phyloP scores from a whole-genome alignment of 2,329 filamentous ascomycete genomes.

The Whalleya microplaca region DNA sequence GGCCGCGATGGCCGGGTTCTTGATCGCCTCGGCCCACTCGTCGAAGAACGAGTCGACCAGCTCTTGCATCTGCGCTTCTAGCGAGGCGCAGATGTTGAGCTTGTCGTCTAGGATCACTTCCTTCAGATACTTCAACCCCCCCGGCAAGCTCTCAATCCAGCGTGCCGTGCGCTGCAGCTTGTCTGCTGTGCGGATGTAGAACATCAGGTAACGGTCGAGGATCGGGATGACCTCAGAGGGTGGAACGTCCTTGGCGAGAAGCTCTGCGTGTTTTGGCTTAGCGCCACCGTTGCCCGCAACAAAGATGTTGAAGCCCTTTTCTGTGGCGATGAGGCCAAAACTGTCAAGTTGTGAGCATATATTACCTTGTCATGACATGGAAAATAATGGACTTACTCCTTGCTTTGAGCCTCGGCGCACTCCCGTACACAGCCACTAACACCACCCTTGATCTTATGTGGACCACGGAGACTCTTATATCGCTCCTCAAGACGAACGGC shows the following conservation, averaged over 20 bases:
- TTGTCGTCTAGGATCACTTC: conserved; percentile 85
- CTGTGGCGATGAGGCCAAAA: conserved; percentile 88
- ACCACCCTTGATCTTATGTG: conserved; percentile 90
- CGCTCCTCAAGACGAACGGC: conserved; percentile 85
- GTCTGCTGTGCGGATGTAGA: conserved; percentile 92
- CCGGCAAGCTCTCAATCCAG: conserved; percentile 84
- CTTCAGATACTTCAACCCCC: conserved; percentile 80
- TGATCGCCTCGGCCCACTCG: conserved; percentile 86
- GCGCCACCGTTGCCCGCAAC: conserved; percentile 89
- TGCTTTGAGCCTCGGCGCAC: conserved; percentile 90
- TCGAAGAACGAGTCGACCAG: conserved; percentile 85
- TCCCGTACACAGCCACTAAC: conserved; percentile 92
- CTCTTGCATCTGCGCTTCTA: conserved; percentile 87
- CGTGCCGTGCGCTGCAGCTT: conserved; percentile 86
- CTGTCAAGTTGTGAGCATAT: conserved; percentile 42
- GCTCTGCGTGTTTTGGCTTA: conserved; percentile 78
- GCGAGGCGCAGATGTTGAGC: conserved; percentile 79
- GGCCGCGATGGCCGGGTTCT: conserved; percentile 66
- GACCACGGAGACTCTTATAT: conserved; percentile 87
- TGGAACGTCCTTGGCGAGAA: conserved; percentile 84
- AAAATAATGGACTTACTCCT: conserved; percentile 63
- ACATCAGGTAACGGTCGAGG: conserved; percentile 86
- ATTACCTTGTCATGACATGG: background rate
- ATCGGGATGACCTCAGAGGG: conserved; percentile 82
- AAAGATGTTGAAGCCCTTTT: conserved; percentile 93